These are phyloP conservation scores for Fallopia convolvulus DNA, from an alignment of 148 eudicot species.

Conservation along the genomic window DNA sequence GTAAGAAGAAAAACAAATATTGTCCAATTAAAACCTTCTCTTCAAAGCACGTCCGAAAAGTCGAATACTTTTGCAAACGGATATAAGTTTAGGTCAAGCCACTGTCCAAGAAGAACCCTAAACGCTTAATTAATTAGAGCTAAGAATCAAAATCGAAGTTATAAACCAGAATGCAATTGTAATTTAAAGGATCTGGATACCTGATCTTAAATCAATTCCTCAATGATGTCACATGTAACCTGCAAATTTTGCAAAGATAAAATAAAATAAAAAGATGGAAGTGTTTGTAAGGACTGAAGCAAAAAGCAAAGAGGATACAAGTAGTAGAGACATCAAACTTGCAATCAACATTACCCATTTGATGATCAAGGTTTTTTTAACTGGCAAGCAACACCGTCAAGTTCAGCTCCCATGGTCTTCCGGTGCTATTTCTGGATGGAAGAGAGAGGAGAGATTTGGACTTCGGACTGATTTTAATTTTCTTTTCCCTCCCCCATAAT, in stretches of 20 bases:
- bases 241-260: not conserved
- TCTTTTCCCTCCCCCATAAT: no score
- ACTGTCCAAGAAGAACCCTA: not conserved
- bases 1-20: no score
- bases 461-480: no score
- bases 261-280: no score
- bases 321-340: not conserved
- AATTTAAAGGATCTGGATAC: not conserved
- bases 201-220: not conserved
- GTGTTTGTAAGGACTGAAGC: not conserved
- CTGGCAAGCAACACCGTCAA: not conserved
- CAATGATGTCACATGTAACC: not conserved
- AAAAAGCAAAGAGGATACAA: not conserved
- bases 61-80: no score
- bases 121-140: not conserved
- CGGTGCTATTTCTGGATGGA: no score
- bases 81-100: not conserved
- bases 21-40: no score
- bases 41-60: no score
- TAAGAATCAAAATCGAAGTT: not conserved
- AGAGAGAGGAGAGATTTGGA: no score
- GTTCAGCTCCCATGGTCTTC: no score
- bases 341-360: not conserved
- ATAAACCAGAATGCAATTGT: not conserved
- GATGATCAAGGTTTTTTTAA: not conserved